phyloP scores from a whole-genome alignment of 495 filamentous ascomycete genomes.

The Sphaerosporella brunnea region DNA sequence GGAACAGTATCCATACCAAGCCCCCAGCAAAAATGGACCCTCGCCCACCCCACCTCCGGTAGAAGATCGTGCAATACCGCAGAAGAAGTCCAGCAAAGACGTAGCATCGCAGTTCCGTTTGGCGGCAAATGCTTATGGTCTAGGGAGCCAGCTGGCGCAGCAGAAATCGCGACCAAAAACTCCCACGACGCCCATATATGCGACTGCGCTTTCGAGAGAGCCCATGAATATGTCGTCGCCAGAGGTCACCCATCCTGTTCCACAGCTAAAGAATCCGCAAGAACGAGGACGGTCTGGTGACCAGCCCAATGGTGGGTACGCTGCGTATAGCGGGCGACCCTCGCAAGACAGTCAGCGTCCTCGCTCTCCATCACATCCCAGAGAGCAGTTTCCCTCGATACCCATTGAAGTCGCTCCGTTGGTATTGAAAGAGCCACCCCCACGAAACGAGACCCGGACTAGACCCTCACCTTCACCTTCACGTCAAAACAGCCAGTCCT shows the following conservation, averaged over 20 bases:
- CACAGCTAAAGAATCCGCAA: conserved; percentile 18
- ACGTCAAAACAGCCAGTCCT: conserved; percentile 13
- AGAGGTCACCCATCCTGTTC: conserved; percentile 5
- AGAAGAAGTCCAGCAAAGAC: conserved; percentile 25
- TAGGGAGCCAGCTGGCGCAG: conserved; percentile 23
- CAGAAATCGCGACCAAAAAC: conserved; percentile 16
- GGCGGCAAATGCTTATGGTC: conserved; percentile 61
- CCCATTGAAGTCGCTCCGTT: neutral
- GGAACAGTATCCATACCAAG: conserved; percentile 19
- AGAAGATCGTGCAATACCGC: neutral
- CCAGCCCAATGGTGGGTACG: conserved; percentile 7
- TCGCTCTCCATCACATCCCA: conserved; percentile 5
- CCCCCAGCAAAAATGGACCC: conserved; percentile 5
- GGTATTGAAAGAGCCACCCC: conserved; percentile 15
- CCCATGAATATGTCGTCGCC: neutral
- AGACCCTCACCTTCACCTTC: conserved; percentile 17
- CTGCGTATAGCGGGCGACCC: conserved; percentile 5
- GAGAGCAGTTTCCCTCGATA: neutral
- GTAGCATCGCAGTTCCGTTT: conserved; percentile 64
- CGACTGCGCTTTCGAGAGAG: neutral
- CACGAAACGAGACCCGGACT: conserved; percentile 13
- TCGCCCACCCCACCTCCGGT: conserved; percentile 5
- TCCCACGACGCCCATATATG: conserved; percentile 18
- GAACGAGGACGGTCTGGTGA: conserved; percentile 4
- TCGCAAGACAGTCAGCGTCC: conserved; percentile 6